Base-by-base conservation (phyloP, 371 early-diverging fungal species). In the Mucor racemosus region DNA sequence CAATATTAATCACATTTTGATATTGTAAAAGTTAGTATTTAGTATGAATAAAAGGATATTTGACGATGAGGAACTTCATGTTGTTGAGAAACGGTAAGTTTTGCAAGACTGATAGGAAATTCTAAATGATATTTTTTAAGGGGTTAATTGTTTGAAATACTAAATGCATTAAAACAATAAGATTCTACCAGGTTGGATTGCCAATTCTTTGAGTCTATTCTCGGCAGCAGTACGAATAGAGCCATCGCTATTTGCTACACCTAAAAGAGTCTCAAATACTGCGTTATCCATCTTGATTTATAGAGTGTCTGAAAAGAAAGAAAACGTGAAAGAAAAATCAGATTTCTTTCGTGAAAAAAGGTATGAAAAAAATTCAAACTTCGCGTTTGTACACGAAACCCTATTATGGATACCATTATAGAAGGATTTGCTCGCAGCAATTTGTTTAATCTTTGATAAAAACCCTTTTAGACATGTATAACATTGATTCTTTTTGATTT, bases 41-140 rank as follows among this genome's bases (percentile, higher is more conserved):
- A 9, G 54, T 26, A 40, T 46, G 17, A 15, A 38, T 44, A 58
- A 84, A 87, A 87, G 87, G 87, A 87, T 76, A 88, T 85, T 76
- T 94, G 95, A 63, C 94, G 89, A 58, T 91, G 86, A n/a, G 90
- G 80, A 56, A 86, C 62, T 10, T 84, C 80, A 54, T 86, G 78
- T 62, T 89, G 88, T 41, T 82, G 83, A n/a, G 92, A 81, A 8
- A 90, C 72, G 0, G 91, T 85, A 35, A 93, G 81, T 53, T 83
- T 86, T 21, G 88, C 86, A 42, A 92, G 84, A 60, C 88, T 90
- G 59, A 88, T 72, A 53, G 92, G 85, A 72, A 84, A 91, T 62
- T 86, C 88, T 82, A 75, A 42, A 38, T 65, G 33, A 19, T 36
- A 7, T 36, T 62, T 40, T 42, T 17, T 55, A 67, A 61, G 44